Base-by-base conservation (phyloP, 202 grass and related monocot genomes). In the Schoenoplectus triqueter region DNA sequence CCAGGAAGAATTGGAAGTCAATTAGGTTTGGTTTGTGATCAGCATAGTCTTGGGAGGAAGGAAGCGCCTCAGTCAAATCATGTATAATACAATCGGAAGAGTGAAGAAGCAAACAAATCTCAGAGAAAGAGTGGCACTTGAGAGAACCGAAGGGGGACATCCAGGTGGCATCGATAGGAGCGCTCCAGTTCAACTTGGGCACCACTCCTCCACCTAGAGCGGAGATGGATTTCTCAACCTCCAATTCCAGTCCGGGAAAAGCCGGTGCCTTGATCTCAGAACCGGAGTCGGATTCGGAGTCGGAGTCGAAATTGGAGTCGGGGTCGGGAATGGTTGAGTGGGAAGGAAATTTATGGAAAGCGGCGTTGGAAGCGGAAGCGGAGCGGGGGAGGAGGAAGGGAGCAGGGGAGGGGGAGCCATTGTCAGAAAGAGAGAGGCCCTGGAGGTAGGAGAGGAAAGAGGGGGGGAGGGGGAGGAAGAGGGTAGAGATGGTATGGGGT, bases 181-280 rank as follows among this genome's bases (percentile, higher is more conserved):
- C 80, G 65, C 95, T 97, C 92, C 92, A 97, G 80, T 97, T 97
- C 61, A 97, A 74, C 88, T 95, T 94, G 73, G 95, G 92, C 45
- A 93, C 84, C 2, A 89, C 92, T 3, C 89, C 87, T 48, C 92
- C 92, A 2, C 92, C 92, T 1, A 98, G 91, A 2, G 56, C 85
- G 0, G 88, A 66, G 42, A 98, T 93, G 46, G 88, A 88, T 45
- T 85, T 86, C 72, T 98, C 91, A 2, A 98, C n/a, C 19, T 90
- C 89, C 55, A 82, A 88, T 81, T 98, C 95, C 3, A 98, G 85
- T 9, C 93, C 91, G 10, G 93, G 91, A 81, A 98, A 98, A 0
- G 78, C 81, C 3, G 95, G 92, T 0, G 62, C 69, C 64, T 75
- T 68, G 5, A 64, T 78, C 62, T 69, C 80, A 2, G 31, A 65